These are phyloP conservation scores for Backusella tuberculispora DNA, from an alignment of 192 early-diverging fungal species.

Conservation along the genomic window DNA sequence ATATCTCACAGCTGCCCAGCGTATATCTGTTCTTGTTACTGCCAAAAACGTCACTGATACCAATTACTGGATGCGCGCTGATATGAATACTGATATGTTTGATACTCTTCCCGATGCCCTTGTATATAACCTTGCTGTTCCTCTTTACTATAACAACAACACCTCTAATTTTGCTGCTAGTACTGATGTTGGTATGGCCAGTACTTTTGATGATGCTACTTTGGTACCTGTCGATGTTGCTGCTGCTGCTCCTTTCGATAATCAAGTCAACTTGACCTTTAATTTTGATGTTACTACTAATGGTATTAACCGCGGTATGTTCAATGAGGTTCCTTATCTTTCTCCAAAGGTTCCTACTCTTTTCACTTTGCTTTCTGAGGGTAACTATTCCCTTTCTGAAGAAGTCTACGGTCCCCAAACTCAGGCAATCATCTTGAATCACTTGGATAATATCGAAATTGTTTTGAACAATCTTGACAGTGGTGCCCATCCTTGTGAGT, in stretches of 20 bases:
- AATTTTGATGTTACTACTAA: conserved; percentile 68
- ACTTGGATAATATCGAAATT: conserved; percentile 70
- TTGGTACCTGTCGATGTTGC: conserved; percentile 55
- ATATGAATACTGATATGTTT: conserved; percentile 81
- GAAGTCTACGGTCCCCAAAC: conserved; percentile 68
- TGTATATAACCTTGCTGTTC: conserved; percentile 57
- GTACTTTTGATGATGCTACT: conserved; percentile 56
- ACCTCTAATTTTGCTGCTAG: conserved; percentile 34
- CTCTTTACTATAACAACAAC: conserved; percentile 54
- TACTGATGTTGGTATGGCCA: conserved; percentile 44
- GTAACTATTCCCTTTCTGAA: conserved; percentile 48
- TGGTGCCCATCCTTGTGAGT: conserved; percentile 60
- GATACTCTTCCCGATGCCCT: conserved; percentile 63
- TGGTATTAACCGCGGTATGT: conserved; percentile 79
- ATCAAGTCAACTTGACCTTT: conserved; percentile 58
- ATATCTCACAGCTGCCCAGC: conserved; percentile 72
- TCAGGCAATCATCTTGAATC: conserved; percentile 62
- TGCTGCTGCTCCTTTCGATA: conserved; percentile 49
- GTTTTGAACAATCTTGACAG: conserved; percentile 76
- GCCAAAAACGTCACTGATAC: conserved; percentile 59
- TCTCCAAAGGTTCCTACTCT: conserved; percentile 67
- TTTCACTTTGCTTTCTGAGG: conserved; percentile 66
- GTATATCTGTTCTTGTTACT: conserved; percentile 79
- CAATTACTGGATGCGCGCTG: conserved; percentile 77
- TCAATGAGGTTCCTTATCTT: conserved; percentile 77